Conservation (phyloP, 208 protist genomes). For the Trypanosoma conorhini region DNA sequence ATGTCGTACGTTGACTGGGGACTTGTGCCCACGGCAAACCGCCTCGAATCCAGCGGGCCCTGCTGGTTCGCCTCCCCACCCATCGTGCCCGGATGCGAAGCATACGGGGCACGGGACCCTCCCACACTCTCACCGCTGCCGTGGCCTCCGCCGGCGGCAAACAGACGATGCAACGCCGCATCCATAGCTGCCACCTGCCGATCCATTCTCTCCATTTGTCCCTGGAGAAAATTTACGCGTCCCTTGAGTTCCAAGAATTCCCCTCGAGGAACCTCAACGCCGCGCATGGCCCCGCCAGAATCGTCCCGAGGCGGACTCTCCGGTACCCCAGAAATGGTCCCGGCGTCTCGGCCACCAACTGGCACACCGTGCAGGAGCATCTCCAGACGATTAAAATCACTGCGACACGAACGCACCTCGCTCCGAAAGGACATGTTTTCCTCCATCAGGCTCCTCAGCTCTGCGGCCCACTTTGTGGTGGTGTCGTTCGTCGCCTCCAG, state of each 20-base stretch:
- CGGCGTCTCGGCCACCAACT: not conserved
- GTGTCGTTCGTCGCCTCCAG: constrained; percentile 47
- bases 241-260: constrained; percentile 49
- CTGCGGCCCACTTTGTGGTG: constrained; percentile 30
- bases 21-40: not conserved
- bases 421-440: constrained; percentile 38
- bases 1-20: not conserved
- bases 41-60: not conserved
- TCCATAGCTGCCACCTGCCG: constrained; percentile 42
- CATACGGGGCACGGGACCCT: not conserved
- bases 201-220: constrained; percentile 41
- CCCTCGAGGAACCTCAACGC: constrained; percentile 18
- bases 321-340: not conserved
- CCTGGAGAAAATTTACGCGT: constrained; percentile 30
- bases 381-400: constrained; percentile 77
- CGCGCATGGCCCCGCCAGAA: not conserved
- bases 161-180: constrained; percentile 9
- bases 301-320: not conserved
- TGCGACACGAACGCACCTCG: constrained; percentile 58
- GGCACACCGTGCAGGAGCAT: constrained; percentile 43
- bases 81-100: not conserved
- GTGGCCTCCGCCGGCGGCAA: not conserved
- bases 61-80: not conserved
- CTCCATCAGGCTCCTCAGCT: constrained; percentile 56
- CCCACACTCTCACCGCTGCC: not conserved